Evolutionary conservation across 176 grass and related monocot genomes (phyloP).

Genomic region (Typha latifolia): DNA sequence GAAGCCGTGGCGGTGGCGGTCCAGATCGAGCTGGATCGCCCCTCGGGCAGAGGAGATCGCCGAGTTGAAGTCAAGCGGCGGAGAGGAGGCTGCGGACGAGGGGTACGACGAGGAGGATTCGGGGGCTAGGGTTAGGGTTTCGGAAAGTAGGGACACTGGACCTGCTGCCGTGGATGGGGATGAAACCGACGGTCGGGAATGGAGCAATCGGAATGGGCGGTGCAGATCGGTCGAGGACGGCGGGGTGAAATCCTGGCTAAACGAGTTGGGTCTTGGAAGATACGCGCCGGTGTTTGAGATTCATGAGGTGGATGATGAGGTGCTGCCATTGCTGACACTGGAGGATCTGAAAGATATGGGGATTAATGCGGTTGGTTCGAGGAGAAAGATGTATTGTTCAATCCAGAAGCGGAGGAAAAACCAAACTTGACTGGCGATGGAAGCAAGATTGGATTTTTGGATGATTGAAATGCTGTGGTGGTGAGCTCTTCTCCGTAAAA

Average conservation of each 20-base stretch:
- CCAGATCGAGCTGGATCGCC: slow-evolving; percentile 9
- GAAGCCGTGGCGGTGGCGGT: neutral
- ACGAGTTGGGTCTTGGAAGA: slow-evolving; percentile 48
- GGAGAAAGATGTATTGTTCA: slow-evolving; percentile 72
- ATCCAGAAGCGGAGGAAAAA: slow-evolving; percentile 61
- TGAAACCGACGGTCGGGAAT: slow-evolving; percentile 39
- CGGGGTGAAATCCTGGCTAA: slow-evolving; percentile 56
- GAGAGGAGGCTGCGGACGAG: slow-evolving; percentile 31
- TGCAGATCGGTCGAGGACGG: slow-evolving; percentile 30
- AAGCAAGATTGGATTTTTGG: neutral
- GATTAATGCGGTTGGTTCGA: slow-evolving; percentile 71
- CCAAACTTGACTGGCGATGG: neutral
- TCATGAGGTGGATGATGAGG: slow-evolving; percentile 81
- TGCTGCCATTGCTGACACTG: slow-evolving; percentile 71
- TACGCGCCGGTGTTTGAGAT: slow-evolving; percentile 74
- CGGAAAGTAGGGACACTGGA: slow-evolving; percentile 43
- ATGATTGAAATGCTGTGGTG: neutral
- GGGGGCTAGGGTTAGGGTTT: slow-evolving; percentile 60
- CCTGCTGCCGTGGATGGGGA: slow-evolving; percentile 15
- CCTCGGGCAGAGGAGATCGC: slow-evolving; percentile 6
- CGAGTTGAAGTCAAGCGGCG: slow-evolving; percentile 9
- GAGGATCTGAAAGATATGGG: slow-evolving; percentile 96
- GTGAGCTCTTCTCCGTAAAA: neutral
- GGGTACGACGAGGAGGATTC: slow-evolving; percentile 39
- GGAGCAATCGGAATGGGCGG: slow-evolving; percentile 30